phyloP scores from a whole-genome alignment of 495 filamentous ascomycete genomes.

The Cairneyella variabilis region DNA sequence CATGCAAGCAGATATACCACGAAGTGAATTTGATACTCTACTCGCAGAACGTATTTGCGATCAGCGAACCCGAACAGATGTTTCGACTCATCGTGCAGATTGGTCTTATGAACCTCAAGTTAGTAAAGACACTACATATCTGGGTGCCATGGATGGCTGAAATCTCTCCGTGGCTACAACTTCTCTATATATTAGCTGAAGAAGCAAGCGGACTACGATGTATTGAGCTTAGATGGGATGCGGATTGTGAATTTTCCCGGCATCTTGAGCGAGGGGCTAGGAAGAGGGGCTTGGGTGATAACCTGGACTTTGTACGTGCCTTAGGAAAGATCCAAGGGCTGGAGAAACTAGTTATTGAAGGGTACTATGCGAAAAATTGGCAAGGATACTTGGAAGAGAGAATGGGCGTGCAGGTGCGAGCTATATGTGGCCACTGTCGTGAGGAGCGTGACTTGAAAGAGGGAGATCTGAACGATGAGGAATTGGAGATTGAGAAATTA shows the following conservation, averaged over 20 bases:
- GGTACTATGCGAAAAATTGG: conserved; percentile 18
- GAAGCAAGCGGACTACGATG: conserved; percentile 14
- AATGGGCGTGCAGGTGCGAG: too few species aligned
- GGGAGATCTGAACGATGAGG: too few species aligned
- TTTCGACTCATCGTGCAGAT: conserved; percentile 14
- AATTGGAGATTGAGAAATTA: too few species aligned
- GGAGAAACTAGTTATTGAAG: conserved; percentile 16
- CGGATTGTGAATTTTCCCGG: conserved; percentile 6
- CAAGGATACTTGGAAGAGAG: conserved; percentile 14
- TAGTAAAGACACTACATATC: conserved; percentile 13
- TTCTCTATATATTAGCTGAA: conserved; percentile 15
- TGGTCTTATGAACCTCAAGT: conserved; percentile 14
- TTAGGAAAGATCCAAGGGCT: conserved; percentile 15
- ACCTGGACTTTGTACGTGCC: conserved; percentile 12
- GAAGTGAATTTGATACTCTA: conserved; percentile 18
- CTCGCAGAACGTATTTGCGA: conserved; percentile 17
- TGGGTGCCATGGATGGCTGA: conserved; percentile 6
- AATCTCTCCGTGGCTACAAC: conserved; percentile 9
- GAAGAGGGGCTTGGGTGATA: conserved; percentile 11
- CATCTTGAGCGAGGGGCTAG: not conserved
- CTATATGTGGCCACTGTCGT: too few species aligned
- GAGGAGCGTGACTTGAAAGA: too few species aligned
- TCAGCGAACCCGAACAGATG: conserved; percentile 11
- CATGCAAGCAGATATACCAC: conserved; percentile 17
- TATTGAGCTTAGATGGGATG: conserved; percentile 11